A percentile compares a stretch with the other conserved stretches of the same genome.
phyloP scores from a whole-genome alignment of 2,329 filamentous ascomycete genomes.

The Xylariaceae sp. region DNA sequence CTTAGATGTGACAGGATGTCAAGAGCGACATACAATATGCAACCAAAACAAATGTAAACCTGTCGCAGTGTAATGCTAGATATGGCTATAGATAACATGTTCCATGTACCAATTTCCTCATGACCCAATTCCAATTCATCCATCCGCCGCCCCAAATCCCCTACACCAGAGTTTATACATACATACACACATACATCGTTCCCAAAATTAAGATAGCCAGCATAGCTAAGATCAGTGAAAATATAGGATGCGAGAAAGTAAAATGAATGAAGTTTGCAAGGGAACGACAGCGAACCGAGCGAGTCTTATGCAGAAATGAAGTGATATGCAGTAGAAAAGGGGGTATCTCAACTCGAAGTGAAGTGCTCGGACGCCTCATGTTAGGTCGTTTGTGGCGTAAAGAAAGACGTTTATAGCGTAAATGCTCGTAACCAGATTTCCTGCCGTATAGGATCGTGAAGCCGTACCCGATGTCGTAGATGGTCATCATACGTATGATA shows the following conservation, averaged over 20 bases:
- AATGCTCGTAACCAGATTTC: slow-evolving; percentile 19
- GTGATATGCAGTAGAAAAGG: slow-evolving; percentile 20
- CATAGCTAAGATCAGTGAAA: not conserved
- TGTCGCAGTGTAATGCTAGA: not conserved
- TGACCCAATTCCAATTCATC: slow-evolving; percentile 2
- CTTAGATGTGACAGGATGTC: not conserved
- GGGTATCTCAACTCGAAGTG: slow-evolving; percentile 30
- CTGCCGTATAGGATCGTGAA: slow-evolving; percentile 10
- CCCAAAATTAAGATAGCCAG: slow-evolving; percentile 2
- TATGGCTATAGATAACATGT: not conserved
- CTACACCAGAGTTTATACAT: slow-evolving; percentile 23
- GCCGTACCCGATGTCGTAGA: slow-evolving; percentile 10
- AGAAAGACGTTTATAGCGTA: slow-evolving; percentile 4
- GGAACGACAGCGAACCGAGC: slow-evolving; percentile 6
- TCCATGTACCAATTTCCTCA: not conserved
- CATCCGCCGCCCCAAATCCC: slow-evolving; percentile 3
- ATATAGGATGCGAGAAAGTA: slow-evolving; percentile 3
- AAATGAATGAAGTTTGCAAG: not conserved
- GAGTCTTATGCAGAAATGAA: slow-evolving; percentile 1
- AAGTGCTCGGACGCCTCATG: slow-evolving; percentile 25
- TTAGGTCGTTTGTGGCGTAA: slow-evolving; percentile 9
- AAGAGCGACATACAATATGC: not conserved
- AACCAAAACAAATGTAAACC: not conserved
- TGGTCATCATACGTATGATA: slow-evolving; percentile 4
- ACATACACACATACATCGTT: slow-evolving; percentile 5